Evolutionary conservation across 768 basidiomycete species (phyloP).

Genomic region (Mycena rebaudengoi): DNA sequence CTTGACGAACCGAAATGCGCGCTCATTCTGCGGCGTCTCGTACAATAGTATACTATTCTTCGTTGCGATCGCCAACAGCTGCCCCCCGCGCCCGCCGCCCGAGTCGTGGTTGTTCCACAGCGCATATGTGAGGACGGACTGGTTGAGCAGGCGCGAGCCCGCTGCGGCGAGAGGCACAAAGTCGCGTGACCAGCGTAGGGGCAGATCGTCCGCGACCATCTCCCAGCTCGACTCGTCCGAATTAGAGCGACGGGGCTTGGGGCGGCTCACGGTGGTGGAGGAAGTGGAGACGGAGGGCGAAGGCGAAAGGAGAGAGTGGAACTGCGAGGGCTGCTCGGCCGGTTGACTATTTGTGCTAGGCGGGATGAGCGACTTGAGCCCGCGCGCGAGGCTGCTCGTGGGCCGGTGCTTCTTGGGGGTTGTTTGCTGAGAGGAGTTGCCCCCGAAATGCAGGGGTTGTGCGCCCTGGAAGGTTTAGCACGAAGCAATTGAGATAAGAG

Average conservation of each 20-base stretch:
- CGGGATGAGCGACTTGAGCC: slow-evolving; percentile 68
- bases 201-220: slow-evolving; percentile 74
- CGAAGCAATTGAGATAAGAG: background rate
- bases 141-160: slow-evolving; percentile 68
- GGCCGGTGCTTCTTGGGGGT: slow-evolving; percentile 59
- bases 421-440: slow-evolving; percentile 59
- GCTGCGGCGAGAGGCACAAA: slow-evolving; percentile 79
- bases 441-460: slow-evolving; percentile 67
- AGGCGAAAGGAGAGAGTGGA: slow-evolving; percentile 44
- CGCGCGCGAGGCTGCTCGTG: slow-evolving; percentile 67
- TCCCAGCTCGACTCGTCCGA: slow-evolving; percentile 72
- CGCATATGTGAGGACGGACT: slow-evolving; percentile 71
- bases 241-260: slow-evolving; percentile 27
- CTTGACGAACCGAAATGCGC: slow-evolving; percentile 86
- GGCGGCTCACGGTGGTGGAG: background rate
- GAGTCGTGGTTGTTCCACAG: slow-evolving; percentile 68
- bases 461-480: slow-evolving; percentile 51
- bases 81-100: slow-evolving; percentile 51
- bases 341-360: slow-evolving; percentile 24
- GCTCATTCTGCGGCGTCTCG: slow-evolving; percentile 83
- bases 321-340: slow-evolving; percentile 37
- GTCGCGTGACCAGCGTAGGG: slow-evolving; percentile 88
- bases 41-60: slow-evolving; percentile 79
- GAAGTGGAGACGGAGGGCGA: slow-evolving; percentile 18
- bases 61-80: slow-evolving; percentile 77